Conservation (phyloP, 2,329 filamentous ascomycete genomes). For the Hymenoscyphus fructigenus region DNA sequence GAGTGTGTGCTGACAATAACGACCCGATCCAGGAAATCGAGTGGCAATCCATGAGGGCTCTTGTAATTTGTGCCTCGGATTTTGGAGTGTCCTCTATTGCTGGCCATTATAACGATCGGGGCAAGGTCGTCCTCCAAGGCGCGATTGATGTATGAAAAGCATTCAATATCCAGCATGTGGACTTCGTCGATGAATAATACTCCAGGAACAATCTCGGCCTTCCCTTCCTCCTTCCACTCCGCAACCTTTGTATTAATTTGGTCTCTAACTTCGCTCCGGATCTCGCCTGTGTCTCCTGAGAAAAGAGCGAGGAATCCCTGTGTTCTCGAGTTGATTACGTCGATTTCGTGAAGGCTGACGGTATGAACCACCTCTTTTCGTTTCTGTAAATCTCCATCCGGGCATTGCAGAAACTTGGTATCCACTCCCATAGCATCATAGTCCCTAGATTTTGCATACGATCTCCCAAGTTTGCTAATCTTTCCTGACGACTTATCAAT, state of each 20-base stretch:
- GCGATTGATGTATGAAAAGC: conserved; percentile 97
- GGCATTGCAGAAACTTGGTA: conserved; percentile 96
- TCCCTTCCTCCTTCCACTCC: conserved; percentile 99
- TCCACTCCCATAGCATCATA: conserved; percentile 99
- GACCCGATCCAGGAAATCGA: conserved; percentile 94
- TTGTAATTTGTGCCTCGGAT: conserved; percentile 93
- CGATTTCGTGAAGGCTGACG: conserved; percentile 95
- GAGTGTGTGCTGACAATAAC: conserved; percentile 93
- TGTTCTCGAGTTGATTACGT: conserved; percentile 98
- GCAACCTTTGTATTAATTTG: conserved; percentile 99
- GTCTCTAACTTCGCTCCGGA: conserved; percentile 92
- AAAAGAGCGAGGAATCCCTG: conserved; percentile 97
- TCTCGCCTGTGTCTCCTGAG: conserved; percentile 97
- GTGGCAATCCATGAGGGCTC: conserved; percentile 87
- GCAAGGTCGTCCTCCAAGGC: conserved; percentile 92
- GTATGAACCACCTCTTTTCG: conserved; percentile 97
- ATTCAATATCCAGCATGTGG: conserved; percentile 99
- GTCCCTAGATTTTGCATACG: conserved; percentile 90
- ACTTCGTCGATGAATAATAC: conserved; percentile 99
- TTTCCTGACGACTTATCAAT: conserved; percentile 99
- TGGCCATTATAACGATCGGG: conserved; percentile 98
- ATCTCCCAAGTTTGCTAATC: conserved; percentile 94
- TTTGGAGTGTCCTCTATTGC: conserved; percentile 86
- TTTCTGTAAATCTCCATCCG: conserved; percentile 95
- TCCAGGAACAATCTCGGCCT: conserved; percentile 95